Evolutionary conservation across 306 rosid genomes (phyloP).

Genomic region (Vicia faba): DNA sequence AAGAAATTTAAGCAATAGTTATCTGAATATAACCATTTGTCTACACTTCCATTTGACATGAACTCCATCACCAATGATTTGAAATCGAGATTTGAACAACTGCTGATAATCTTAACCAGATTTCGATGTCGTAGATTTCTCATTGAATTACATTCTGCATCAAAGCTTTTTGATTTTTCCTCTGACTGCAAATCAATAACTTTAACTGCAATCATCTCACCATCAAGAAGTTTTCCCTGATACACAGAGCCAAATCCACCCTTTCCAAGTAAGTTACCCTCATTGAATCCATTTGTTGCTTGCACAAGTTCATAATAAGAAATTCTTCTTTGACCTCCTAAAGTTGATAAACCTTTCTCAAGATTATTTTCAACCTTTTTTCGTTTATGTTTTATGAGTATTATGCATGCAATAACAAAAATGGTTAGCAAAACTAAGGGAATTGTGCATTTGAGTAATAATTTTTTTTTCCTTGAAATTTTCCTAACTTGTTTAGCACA

Average conservation of each 20-base stretch:
- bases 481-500: neutral
- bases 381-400: neutral
- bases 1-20: conserved; percentile 15
- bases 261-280: conserved; percentile 33
- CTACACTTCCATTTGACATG: conserved; percentile 29
- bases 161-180: conserved; percentile 31
- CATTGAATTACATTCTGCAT: conserved; percentile 37
- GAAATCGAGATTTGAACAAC: conserved; percentile 38
- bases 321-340: conserved; percentile 20
- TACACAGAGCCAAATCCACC: conserved; percentile 38
- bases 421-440: neutral
- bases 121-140: conserved; percentile 40
- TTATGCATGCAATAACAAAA: neutral
- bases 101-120: conserved; percentile 26
- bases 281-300: conserved; percentile 27
- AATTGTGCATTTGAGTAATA: neutral
- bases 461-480: neutral
- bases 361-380: neutral
- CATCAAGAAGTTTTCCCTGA: conserved; percentile 32
- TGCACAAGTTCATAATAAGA: conserved; percentile 33
- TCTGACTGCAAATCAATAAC: conserved; percentile 22
- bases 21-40: conserved; percentile 37
- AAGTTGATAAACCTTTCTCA: neutral
- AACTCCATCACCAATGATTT: conserved; percentile 37
- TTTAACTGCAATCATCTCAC: conserved; percentile 30